Percentiles rank a stretch among this genome's conserved stretches.
phyloP scores from a whole-genome alignment of 2,329 filamentous ascomycete genomes.

The Septoria linicola region DNA sequence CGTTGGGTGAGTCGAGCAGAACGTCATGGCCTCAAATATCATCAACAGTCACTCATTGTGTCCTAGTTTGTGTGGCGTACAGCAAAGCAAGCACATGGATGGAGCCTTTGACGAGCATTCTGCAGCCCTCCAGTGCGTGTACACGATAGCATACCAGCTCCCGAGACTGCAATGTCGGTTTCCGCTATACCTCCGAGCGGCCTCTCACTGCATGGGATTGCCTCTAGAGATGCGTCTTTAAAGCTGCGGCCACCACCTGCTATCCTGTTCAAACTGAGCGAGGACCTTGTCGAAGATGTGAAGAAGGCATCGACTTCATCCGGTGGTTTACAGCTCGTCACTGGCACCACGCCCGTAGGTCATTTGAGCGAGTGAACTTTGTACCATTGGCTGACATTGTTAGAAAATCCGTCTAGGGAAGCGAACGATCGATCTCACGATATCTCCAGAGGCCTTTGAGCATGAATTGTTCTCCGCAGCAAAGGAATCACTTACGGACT shows the following conservation, averaged over 20 bases:
- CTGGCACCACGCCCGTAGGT: conserved; percentile 39
- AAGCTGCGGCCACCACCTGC: conserved; percentile 30
- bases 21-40: conserved; percentile 16
- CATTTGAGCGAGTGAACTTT: conserved; percentile 1
- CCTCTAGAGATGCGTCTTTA: conserved; percentile 16
- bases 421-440: conserved; percentile 56
- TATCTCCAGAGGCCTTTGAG: conserved; percentile 53
- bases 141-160: conserved; percentile 7
- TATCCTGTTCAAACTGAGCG: conserved; percentile 35
- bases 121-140: conserved; percentile 11
- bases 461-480: conserved; percentile 58
- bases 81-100: conserved; percentile 29
- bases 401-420: conserved; percentile 58
- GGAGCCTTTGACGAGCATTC: conserved; percentile 21
- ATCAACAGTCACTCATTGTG: conserved; percentile 24
- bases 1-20: conserved; percentile 23
- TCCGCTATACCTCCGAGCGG: conserved; percentile 24
- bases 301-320: conserved; percentile 32
- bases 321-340: conserved; percentile 36
- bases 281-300: conserved; percentile 36
- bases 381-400: conserved; percentile 1
- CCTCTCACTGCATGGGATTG: conserved; percentile 33
- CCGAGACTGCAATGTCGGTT: conserved; percentile 21
- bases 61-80: conserved; percentile 25
- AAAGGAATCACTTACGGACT: conserved; percentile 44